These are phyloP conservation scores for Phaeodactylum tricornutum DNA, from an alignment of 108 stramenopile genomes.

Conservation along the genomic window DNA sequence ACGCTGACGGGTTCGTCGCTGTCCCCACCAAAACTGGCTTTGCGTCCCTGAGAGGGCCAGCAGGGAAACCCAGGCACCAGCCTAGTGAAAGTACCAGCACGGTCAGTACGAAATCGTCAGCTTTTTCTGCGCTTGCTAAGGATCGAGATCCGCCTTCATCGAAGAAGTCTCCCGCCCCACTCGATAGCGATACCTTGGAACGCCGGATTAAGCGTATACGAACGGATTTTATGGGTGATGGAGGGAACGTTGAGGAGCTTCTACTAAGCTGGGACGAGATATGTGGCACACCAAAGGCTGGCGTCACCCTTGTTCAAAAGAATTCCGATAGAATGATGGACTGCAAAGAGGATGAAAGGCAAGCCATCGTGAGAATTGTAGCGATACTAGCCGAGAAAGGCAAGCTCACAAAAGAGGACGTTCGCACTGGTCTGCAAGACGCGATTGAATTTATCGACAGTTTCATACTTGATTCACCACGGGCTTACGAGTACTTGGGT, in stretches of 20 bases:
- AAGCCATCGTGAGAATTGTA: constrained; percentile 42
- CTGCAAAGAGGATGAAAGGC: constrained; percentile 53
- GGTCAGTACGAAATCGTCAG: constrained; percentile 11
- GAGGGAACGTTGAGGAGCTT: constrained; percentile 45
- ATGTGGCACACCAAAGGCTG: constrained; percentile 37
- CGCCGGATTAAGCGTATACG: constrained; percentile 52
- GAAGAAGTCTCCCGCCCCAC: constrained; percentile 9
- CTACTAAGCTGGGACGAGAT: constrained; percentile 60
- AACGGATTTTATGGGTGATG: constrained; percentile 53
- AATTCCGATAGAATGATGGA: constrained; percentile 48
- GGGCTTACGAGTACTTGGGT: constrained; percentile 46
- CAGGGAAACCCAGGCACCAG: too few species aligned
- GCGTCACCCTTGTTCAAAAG: constrained; percentile 35
- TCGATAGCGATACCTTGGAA: constrained; percentile 47
- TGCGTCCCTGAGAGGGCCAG: neutral
- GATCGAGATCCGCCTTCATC: constrained; percentile 3
- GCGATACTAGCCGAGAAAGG: constrained; percentile 35
- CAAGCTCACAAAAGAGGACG: constrained; percentile 37
- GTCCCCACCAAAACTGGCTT: constrained; percentile 1
- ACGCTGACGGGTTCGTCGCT: constrained; percentile 48
- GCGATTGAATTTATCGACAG: constrained; percentile 66
- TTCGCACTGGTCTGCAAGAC: constrained; percentile 35
- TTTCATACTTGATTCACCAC: constrained; percentile 50
- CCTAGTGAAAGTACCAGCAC: neutral
- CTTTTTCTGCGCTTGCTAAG: constrained; percentile 17